Evolutionary conservation across 2,329 filamentous ascomycete genomes (phyloP).

Genomic region (Verticillium isaacii): DNA sequence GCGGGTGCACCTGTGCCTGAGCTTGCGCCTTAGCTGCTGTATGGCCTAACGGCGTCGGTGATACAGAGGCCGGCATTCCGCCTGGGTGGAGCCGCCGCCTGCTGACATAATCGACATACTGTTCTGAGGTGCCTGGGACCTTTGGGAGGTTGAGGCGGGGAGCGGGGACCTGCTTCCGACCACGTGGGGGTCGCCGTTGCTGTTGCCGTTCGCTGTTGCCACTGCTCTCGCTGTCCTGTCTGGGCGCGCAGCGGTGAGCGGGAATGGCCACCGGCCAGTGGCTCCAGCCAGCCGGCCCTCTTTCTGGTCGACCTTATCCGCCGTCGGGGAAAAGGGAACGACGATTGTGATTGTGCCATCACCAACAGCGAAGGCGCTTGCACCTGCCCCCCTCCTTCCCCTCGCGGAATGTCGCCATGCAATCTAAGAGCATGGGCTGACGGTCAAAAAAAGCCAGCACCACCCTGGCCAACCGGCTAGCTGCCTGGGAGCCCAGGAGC

Average conservation of each 20-base stretch:
- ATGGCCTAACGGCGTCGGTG: neutral
- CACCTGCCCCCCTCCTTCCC: neutral
- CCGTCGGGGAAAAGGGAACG: neutral
- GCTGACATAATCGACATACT: neutral
- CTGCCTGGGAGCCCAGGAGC: neutral
- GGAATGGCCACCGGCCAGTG: neutral
- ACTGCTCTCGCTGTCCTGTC: neutral
- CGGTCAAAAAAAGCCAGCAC: neutral
- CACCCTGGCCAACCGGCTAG: neutral
- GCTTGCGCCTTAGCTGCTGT: neutral
- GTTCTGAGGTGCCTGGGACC: neutral
- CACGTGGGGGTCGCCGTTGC: neutral
- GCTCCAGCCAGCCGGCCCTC: neutral
- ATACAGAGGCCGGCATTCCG: neutral
- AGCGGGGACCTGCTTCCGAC: neutral
- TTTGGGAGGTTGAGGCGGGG: neutral
- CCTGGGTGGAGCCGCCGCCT: neutral
- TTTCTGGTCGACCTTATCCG: neutral
- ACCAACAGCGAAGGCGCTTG: neutral
- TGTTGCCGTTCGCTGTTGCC: neutral
- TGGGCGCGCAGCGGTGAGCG: neutral
- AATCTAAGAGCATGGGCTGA: neutral
- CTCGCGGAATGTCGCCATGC: neutral
- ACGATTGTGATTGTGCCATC: neutral
- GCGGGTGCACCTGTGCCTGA: too few species aligned